Evolutionary conservation across 2,329 filamentous ascomycete species (phyloP).

Genomic region (Cadophora sp.): DNA sequence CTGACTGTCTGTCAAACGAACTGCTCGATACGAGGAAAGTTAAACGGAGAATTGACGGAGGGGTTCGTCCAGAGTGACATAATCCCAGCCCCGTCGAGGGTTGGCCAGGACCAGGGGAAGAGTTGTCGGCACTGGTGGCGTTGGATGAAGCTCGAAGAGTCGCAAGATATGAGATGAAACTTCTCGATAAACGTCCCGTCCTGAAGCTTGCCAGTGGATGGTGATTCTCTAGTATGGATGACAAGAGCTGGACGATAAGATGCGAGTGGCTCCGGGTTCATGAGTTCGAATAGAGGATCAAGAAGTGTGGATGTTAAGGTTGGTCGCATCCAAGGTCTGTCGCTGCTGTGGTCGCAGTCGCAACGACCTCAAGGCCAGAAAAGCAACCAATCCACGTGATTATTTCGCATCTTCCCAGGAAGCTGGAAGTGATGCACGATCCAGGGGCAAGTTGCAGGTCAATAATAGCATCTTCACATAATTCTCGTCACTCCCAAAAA

Average conservation of each 20-base stretch:
- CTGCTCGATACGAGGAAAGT: neutral
- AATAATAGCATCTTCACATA: neutral
- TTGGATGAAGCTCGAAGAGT: constrained; percentile 39
- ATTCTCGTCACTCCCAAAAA: neutral
- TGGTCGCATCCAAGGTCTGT: neutral
- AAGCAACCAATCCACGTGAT: neutral
- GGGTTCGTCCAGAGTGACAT: constrained; percentile 21
- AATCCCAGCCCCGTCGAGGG: neutral
- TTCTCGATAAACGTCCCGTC: constrained; percentile 25
- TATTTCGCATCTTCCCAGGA: neutral
- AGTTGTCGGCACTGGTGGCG: constrained; percentile 30
- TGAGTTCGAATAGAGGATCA: neutral
- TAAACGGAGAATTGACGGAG: constrained; percentile 4
- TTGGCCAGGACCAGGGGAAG: constrained; percentile 7
- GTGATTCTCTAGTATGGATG: neutral
- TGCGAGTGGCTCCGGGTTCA: neutral
- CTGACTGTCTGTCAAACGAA: constrained; percentile 13
- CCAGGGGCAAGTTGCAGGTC: neutral
- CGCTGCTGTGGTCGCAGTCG: neutral
- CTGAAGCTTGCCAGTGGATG: constrained; percentile 3
- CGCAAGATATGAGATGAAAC: constrained; percentile 42
- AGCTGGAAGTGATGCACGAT: neutral
- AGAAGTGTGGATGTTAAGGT: neutral
- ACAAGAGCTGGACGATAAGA: neutral
- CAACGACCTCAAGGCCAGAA: neutral